Evolutionary conservation across 495 filamentous ascomycete species (phyloP), one percentile per base, ranked within the genome.

Genomic region (Penicillium antarcticum): DNA sequence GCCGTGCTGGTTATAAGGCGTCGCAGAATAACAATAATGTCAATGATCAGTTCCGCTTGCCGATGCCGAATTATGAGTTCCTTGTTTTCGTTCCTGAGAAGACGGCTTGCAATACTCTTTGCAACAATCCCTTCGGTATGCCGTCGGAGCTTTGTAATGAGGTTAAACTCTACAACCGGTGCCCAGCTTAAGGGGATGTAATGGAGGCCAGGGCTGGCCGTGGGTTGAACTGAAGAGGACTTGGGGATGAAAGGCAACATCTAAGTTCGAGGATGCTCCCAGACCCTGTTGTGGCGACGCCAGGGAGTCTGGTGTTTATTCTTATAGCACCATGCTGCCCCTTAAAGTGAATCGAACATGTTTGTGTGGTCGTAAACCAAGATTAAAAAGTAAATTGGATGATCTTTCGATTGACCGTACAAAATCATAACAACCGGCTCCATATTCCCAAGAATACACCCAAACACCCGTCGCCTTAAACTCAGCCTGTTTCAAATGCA

Each of bases 1-100:
- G 56, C 80, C 79, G 46, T 80, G 77, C 51, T 78, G 88, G 55
- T 83, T 76, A 69, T 86, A 94, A 53, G 84, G 81, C 50, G 82
- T 71, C 69, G 10, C 23, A 45, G 19, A 14, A 53, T 18, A 67
- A 75, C 52, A 57, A 60, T 19, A 53, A 73, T 54, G 51, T 72
- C 33, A 49, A 47, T 5, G 41, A 61, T 52, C 68, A 74, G 58
- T 75, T 72, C 67, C 67, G 72, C 12, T 58, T 75, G 19, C 49
- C 58, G 3, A 65, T 75, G 59, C 66, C 67, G 42, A 61, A 70
- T 38, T 75, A 72, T 39, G 51, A 71, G 57, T 74, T 74, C 58
- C 51, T 75, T 37, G 72, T 75, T 16, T 75, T 75, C 24, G 66
- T 67, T 4, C 70, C 70, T 1, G 64, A 71, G 62, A 61, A 58